Percentiles rank a stretch among this genome's conserved stretches.
Evolutionary conservation across 805 yeast species (phyloP).

Genomic region (Kockiozyma suomiensis): DNA sequence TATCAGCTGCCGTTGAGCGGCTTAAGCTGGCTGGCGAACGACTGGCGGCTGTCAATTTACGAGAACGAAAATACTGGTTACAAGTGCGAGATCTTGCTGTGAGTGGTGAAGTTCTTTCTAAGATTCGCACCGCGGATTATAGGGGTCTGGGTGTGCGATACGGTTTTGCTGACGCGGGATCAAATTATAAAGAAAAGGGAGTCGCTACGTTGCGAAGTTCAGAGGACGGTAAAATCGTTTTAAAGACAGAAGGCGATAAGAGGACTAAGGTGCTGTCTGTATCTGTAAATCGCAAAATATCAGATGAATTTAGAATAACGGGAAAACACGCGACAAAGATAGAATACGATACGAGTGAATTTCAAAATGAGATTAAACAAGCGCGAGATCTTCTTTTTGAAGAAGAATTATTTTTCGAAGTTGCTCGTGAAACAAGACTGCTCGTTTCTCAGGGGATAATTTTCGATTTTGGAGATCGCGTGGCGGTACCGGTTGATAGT

Average conservation of each 20-base stretch:
- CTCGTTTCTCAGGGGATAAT: constrained; percentile 71
- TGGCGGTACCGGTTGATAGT: constrained; percentile 60
- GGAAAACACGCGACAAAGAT: constrained; percentile 1
- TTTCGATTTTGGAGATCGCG: constrained; percentile 58
- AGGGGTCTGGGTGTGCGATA: constrained; percentile 77
- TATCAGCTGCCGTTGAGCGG: constrained; percentile 56
- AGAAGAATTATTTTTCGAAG: constrained; percentile 79
- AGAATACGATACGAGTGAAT: constrained; percentile 29
- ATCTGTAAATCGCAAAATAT: constrained; percentile 48
- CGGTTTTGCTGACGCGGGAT: constrained; percentile 91
- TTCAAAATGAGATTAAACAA: constrained; percentile 59
- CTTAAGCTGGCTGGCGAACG: constrained; percentile 56
- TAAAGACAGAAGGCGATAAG: constrained; percentile 46
- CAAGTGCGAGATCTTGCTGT: constrained; percentile 48
- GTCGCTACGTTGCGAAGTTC: constrained; percentile 67
- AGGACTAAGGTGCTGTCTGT: constrained; percentile 58
- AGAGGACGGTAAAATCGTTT: constrained; percentile 49
- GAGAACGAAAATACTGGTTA: constrained; percentile 73
- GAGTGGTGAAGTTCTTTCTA: constrained; percentile 64
- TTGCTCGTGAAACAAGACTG: constrained; percentile 72
- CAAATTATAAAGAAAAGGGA: constrained; percentile 72
- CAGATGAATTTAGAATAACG: not conserved
- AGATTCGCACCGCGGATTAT: constrained; percentile 59
- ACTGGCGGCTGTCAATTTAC: constrained; percentile 56
- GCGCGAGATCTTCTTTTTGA: constrained; percentile 82